Evolutionary conservation across 2,329 filamentous ascomycete genomes (phyloP), one percentile per base, ranked within the genome.

Genomic region (Colletotrichum costaricense): DNA sequence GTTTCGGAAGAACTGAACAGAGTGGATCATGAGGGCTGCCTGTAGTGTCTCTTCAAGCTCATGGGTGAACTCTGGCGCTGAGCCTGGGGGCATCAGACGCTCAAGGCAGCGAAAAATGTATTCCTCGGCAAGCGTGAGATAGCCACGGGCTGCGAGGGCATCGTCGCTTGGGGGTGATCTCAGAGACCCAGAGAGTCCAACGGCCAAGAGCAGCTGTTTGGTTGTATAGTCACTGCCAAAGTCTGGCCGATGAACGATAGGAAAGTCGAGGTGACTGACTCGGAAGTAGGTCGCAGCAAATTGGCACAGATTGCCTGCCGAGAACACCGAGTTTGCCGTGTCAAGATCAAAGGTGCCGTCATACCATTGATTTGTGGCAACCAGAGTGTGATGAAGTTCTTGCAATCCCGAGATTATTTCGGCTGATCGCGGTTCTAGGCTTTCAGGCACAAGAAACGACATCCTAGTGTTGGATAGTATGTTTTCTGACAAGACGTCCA

Each of bases 201-300:
- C 73, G 3, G 69, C 74, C 2, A 78, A 60, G 9, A 78, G 22
- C 28, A 78, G 67, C 11, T 73, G 38, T 7, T 64, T 63, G 1
- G 69, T 68, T 4, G 76, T 75, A 2, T 67, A 63, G 9, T 74
- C 69, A 9, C 64, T 49, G 24, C 74, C 69, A 55, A 80, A 81
- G 11, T 71, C 74, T 6, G 79, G 75, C 7, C 76, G 74, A 75
- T 81, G 79, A 2, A 78, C 30, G 22, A 80, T 63, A 26, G 79
- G 79, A 12, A 80, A 76, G 70, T 80, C 77, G 11, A 63, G 68
- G 60, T 80, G 78, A 38, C 75, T 78, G 28, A 76, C 67, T 9
- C 76, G 76, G 70, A 78, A 80, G 72, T 77, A 79, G n/a, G 73
- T 72, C 1, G 73, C 56, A 3, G 76, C 67, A 54, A 79, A 78